A percentile compares a stretch with the other conserved stretches of the same genome.
Evolutionary conservation across 345 rosid genomes (phyloP).

Genomic region (Anastatica hierochuntica): DNA sequence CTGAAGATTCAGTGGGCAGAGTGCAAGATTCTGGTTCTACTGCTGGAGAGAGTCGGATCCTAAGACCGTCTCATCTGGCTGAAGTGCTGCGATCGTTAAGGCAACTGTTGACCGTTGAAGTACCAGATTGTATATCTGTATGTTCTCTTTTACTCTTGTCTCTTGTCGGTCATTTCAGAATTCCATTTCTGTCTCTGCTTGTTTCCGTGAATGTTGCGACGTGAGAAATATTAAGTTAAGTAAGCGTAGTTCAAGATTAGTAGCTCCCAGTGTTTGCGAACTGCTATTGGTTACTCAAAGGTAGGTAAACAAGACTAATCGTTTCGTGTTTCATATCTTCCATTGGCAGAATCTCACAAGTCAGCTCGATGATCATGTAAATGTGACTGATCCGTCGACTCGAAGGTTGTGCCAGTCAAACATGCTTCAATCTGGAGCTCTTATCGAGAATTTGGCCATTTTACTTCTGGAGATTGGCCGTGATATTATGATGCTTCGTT

Average conservation of each 20-base stretch:
- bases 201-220: background rate
- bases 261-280: background rate
- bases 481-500: constrained; percentile 41
- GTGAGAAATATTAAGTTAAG: background rate
- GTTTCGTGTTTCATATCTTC: background rate
- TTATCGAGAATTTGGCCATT: constrained; percentile 46
- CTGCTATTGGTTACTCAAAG: constrained; percentile 1
- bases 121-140: constrained; percentile 45
- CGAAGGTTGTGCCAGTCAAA: constrained; percentile 28
- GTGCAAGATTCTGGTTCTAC: constrained; percentile 29
- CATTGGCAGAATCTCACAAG: constrained; percentile 37
- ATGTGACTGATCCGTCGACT: constrained; percentile 34
- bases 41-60: constrained; percentile 30
- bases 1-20: constrained; percentile 15
- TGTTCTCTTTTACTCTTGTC: constrained; percentile 8
- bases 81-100: constrained; percentile 42
- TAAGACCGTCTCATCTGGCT: constrained; percentile 43
- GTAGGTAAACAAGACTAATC: constrained; percentile 1
- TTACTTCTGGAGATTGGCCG: constrained; percentile 58
- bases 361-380: constrained; percentile 38
- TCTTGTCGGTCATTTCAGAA: background rate
- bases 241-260: background rate
- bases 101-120: constrained; percentile 41
- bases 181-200: background rate
- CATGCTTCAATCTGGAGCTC: constrained; percentile 35